Base-by-base conservation (phyloP, 2,329 filamentous ascomycete genomes). In the Daldinia sp. region DNA sequence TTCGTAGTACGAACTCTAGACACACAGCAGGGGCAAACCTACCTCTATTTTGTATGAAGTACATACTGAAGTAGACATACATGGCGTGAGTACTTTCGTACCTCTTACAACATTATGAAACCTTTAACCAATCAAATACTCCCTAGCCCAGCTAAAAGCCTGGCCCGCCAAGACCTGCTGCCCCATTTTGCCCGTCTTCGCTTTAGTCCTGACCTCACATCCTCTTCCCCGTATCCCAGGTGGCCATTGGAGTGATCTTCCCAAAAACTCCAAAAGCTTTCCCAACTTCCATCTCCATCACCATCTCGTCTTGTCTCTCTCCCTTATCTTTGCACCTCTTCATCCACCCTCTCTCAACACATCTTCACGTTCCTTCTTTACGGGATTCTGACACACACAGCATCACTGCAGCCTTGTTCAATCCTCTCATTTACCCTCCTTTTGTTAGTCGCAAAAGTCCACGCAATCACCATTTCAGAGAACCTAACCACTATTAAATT, bases 341-440 rank as follows among this genome's bases (percentile, higher is more conserved):
- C 62, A 58, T 63, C 58, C 64, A 66, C 70, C 67, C 59, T 73
- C 70, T 72, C 68, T 73, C 69, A 71, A 70, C 66, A 61, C 58
- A 70, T 70, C 69, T 62, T 69, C 68, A 73, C 72, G 65, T 71
- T 74, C 73, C 72, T 74, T 75, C 71, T 73, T 68, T 70, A 68
- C 11, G 70, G 70, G 70, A 70, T 70, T 69, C 70, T 63, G 66
- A 66, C 65, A 72, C 70, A 68, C 63, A 71, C 74, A 76, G 74
- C 65, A 66, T 64, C 70, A 73, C 69, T 76, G 72, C 77, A 76
- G 76, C 78, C 75, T 67, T 73, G 74, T 79, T 83, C 79, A 78
- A 79, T 81, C 75, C 71, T 74, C 73, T 73, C 73, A 72, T 76
- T 78, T 73, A 73, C 71, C 73, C 75, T 76, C 75, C 76, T 80